Percentiles rank a stretch among this genome's conserved stretches.
These are phyloP conservation scores for Handroanthus guayacan DNA, from an alignment of 257 asterid species.

Conservation along the genomic window DNA sequence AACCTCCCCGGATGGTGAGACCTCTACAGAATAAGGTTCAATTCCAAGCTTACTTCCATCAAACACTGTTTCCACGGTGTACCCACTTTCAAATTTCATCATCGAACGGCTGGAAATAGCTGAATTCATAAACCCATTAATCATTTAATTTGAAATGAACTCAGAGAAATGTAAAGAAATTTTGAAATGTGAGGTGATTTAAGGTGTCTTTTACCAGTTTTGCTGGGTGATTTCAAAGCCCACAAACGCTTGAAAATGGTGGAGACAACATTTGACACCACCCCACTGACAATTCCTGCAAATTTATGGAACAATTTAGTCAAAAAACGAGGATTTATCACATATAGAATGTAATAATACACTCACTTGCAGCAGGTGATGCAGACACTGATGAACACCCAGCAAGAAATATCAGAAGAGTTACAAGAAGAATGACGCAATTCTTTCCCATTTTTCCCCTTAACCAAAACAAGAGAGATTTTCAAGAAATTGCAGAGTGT, in stretches of 20 bases:
- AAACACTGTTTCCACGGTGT: slow-evolving; percentile 90
- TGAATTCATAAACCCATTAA: slow-evolving; percentile 44
- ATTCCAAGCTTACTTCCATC: slow-evolving; percentile 96
- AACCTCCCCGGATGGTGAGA: slow-evolving; percentile 76
- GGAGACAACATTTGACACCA: slow-evolving; percentile 81
- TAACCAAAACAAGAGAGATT: slow-evolving; percentile 27
- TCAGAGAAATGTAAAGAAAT: not conserved
- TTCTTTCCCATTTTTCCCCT: slow-evolving; percentile 57
- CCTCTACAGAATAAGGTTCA: slow-evolving; percentile 77
- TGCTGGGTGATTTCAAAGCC: slow-evolving; percentile 76
- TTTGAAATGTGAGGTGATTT: slow-evolving; percentile 32
- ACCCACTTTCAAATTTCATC: slow-evolving; percentile 96
- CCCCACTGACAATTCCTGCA: slow-evolving; percentile 84
- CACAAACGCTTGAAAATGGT: slow-evolving; percentile 81
- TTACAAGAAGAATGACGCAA: slow-evolving; percentile 40
- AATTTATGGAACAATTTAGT: not conserved
- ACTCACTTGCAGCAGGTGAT: slow-evolving; percentile 88
- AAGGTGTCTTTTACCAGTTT: slow-evolving; percentile 54
- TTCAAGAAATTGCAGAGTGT: slow-evolving; percentile 44
- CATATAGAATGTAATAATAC: not conserved
- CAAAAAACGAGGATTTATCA: not conserved
- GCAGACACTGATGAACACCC: slow-evolving; percentile 76
- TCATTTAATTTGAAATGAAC: slow-evolving; percentile 4
- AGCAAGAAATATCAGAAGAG: slow-evolving; percentile 51
- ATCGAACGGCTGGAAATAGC: slow-evolving; percentile 82